Evolutionary conservation across 495 filamentous ascomycete species (phyloP), one percentile per base, ranked within the genome.

Genomic region (Physcia stellaris): DNA sequence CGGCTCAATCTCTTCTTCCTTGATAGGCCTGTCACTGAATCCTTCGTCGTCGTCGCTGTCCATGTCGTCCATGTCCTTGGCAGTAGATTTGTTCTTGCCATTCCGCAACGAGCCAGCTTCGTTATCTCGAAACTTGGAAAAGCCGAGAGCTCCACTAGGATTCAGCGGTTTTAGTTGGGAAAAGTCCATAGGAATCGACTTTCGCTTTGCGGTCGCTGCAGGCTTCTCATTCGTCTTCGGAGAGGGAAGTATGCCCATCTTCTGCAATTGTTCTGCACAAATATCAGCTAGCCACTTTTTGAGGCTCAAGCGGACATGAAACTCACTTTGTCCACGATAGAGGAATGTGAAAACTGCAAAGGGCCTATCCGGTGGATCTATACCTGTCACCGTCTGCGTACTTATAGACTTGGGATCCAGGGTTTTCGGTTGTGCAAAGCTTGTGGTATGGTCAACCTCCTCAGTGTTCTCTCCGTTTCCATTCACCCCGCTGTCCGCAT

Each of bases 291-390:
- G 48, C 38, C 24, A 49, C 16, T 40, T 59, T 54, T 41, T 40
- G 29, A 21, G 17, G 42, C 36, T 9, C 40, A 36, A 21, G 3
- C 7, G 20, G 15, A 22, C 13, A 17, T 12, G 35, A 9, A 31
- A 73, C 86, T 68, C 64, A 94, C 90, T 78, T 58, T 94, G 83
- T 54, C 92, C 90, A 39, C 90, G 74, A 54, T 99, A 99, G 65
- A 96, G 83, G 55, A 99, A 99, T 4, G 93, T 94, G 56, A 99
- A 99, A 9, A 81, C 79, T 1, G 90, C 90, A 62, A 94, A 99
- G 12, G 93, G 92, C 57, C 85, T 84, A 39, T 95, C 86, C 18
- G 86, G 83, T 1, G 82, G 78, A 58, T 99, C 90, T 47, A 99
- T 93, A n/a, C 90, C 90, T 17, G 87, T 96, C 13, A 99, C 90